Conservation (phyloP, 2,329 filamentous ascomycete species). For the Arthrobotrys musiformis region DNA sequence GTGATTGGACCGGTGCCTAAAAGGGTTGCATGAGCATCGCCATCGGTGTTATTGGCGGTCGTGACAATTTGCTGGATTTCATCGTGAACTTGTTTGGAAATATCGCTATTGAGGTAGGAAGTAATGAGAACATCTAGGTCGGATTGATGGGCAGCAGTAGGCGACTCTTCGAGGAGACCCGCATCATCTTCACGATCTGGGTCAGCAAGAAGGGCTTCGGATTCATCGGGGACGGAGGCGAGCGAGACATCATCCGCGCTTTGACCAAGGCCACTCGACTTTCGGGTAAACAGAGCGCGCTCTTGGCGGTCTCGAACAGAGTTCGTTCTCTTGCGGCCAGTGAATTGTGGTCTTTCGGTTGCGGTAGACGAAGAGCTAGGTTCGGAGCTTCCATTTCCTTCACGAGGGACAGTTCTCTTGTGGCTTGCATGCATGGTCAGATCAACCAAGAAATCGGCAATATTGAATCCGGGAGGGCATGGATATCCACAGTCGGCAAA, state of each 20-base stretch:
- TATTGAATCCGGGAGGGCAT: slow-evolving; percentile 97
- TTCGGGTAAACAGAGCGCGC: slow-evolving; percentile 86
- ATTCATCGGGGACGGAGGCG: slow-evolving; percentile 64
- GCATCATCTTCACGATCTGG: slow-evolving; percentile 64
- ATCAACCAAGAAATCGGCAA: slow-evolving; percentile 96
- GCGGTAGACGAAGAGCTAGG: slow-evolving; percentile 72
- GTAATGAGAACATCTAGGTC: slow-evolving; percentile 84
- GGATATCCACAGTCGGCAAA: slow-evolving; percentile 92
- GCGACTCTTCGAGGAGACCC: slow-evolving; percentile 66
- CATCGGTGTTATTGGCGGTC: slow-evolving; percentile 71
- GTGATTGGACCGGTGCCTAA: slow-evolving; percentile 72
- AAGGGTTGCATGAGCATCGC: slow-evolving; percentile 62
- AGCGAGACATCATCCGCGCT: slow-evolving; percentile 70
- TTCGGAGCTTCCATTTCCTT: slow-evolving; percentile 75
- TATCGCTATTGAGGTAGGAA: slow-evolving; percentile 80
- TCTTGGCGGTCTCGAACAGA: slow-evolving; percentile 90
- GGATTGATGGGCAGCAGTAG: slow-evolving; percentile 72
- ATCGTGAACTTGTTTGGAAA: slow-evolving; percentile 77
- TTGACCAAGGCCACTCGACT: slow-evolving; percentile 66
- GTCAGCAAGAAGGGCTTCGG: slow-evolving; percentile 43
- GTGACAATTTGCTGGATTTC: slow-evolving; percentile 79
- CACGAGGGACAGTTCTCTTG: slow-evolving; percentile 68
- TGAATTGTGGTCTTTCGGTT: slow-evolving; percentile 3
- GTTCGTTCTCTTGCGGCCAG: slow-evolving; percentile 72
- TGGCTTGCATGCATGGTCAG: slow-evolving; percentile 93